phyloP scores from a whole-genome alignment of 139 green algal genomes.

The Closterium sp. region DNA sequence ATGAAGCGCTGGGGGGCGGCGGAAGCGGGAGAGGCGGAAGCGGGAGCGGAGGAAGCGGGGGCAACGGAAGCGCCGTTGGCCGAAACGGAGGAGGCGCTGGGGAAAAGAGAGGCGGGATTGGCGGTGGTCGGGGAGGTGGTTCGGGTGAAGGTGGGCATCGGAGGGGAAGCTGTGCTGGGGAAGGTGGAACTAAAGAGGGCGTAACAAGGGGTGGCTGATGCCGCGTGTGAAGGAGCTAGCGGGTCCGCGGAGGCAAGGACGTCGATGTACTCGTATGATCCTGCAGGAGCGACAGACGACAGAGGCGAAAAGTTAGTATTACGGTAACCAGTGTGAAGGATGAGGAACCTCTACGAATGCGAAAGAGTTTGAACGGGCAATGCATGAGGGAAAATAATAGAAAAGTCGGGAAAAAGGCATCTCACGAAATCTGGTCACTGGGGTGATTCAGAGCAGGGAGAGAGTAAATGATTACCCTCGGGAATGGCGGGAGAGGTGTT shows the following conservation, averaged over 20 bases:
- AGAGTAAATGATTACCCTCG: too few species aligned
- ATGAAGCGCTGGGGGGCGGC: background rate
- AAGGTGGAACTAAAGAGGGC: too few species aligned
- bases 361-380: background rate
- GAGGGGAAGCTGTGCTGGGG: too few species aligned
- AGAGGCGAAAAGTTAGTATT: too few species aligned
- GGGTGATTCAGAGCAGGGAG: too few species aligned
- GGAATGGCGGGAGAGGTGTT: background rate
- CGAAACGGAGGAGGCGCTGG: background rate
- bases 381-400: too few species aligned
- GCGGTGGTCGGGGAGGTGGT: background rate
- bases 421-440: too few species aligned
- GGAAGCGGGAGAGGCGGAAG: background rate
- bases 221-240: too few species aligned
- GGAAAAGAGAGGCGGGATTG: background rate
- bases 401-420: too few species aligned
- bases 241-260: background rate
- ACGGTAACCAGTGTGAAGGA: background rate
- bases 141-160: background rate
- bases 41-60: background rate
- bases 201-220: too few species aligned
- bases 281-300: background rate
- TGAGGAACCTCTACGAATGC: too few species aligned
- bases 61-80: too few species aligned
- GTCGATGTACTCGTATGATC: conserved; percentile 26